phyloP scores from a whole-genome alignment of 805 yeast species.

The Candida quercuum region DNA sequence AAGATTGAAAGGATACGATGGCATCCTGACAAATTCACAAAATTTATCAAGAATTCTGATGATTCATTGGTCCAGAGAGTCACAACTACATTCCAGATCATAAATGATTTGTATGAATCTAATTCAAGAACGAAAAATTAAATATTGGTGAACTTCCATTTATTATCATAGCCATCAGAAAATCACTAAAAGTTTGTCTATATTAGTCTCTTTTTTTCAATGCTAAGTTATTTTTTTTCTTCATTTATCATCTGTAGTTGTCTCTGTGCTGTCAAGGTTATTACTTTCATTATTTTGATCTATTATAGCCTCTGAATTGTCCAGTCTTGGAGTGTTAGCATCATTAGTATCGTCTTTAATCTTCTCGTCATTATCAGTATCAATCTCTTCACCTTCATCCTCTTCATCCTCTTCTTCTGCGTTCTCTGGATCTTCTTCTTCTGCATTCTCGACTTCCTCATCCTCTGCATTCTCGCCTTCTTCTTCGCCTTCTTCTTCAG shows the following conservation, averaged over 20 bases:
- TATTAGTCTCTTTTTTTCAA: not conserved
- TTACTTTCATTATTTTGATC: too few relatives aligned
- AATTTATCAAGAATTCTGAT: slow-evolving; percentile 18
- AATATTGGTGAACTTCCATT: not conserved
- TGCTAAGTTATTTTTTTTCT: not conserved
- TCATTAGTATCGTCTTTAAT: slow-evolving; percentile 6
- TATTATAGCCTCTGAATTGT: slow-evolving; percentile 2
- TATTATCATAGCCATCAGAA: not conserved
- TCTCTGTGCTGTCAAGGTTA: not conserved
- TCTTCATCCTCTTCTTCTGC: slow-evolving; percentile 4
- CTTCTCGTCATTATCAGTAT: slow-evolving; percentile 13
- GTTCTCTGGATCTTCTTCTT: slow-evolving; percentile 32
- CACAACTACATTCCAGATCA: slow-evolving; percentile 37
- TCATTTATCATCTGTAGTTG: not conserved
- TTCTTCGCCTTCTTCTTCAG: slow-evolving; percentile 17
- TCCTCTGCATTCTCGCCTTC: slow-evolving; percentile 17
- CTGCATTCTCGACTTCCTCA: slow-evolving; percentile 23
- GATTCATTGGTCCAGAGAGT: slow-evolving; percentile 20
- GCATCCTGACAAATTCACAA: slow-evolving; percentile 66
- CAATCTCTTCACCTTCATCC: slow-evolving; percentile 18
- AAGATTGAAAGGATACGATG: slow-evolving; percentile 54
- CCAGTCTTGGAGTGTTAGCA: slow-evolving; percentile 17
- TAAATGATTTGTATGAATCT: slow-evolving; percentile 34
- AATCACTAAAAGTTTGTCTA: not conserved
- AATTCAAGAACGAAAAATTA: not conserved